Base-by-base conservation (phyloP, 108 stramenopile species). In the Discostella pseudostelligera region DNA sequence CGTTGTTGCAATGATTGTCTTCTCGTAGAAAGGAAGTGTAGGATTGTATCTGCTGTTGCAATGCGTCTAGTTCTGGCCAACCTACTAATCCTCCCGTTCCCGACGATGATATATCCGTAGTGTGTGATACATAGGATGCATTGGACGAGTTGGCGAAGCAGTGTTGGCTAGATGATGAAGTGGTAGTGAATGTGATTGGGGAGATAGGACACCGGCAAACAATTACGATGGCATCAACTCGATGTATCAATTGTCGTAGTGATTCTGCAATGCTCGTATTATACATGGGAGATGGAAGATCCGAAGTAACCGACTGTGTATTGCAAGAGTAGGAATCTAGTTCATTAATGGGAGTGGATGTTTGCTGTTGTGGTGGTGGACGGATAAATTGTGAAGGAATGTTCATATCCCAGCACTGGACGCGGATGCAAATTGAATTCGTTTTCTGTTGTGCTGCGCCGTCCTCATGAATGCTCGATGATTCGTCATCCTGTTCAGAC, bases 321-420 rank as follows among this genome's bases (percentile, higher is more conserved):
- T 32, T 32, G 25, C n/a, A 48, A 19, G 61, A 62, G 48, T 12
- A 21, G 9, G n/a, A 28, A 53, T 24, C 16, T 19, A 5, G 19
- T 29, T 47, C 39, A 36, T 24, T 61, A n/a, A n/a, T 35, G 44
- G 3, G 32, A 3, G 32, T 32, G 32, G 4, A 32, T 32, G 32
- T 37, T 37, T 68, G 67, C 14, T 47, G 45, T 22, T 21, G 9
- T 19, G 16, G 40, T 56, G 25, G 21, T 46, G 24, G 36, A 37
- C 56, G 32, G 3, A 32, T 32, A 4, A 32, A 32, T 32, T 32
- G 53, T 36, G 10, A 57, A 26, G 20, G 63, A n/a, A 68, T 39
- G 47, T 68, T 68, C 16, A 68, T 51, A 59, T 68, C 67, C 67
- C 67, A 68, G n/a, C 56, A 39, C 37, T 68, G 67, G 14, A 58